Evolutionary conservation across 2,329 filamentous ascomycete species (phyloP), one percentile per base, ranked within the genome.

Genomic region (Geosmithia morbida): DNA sequence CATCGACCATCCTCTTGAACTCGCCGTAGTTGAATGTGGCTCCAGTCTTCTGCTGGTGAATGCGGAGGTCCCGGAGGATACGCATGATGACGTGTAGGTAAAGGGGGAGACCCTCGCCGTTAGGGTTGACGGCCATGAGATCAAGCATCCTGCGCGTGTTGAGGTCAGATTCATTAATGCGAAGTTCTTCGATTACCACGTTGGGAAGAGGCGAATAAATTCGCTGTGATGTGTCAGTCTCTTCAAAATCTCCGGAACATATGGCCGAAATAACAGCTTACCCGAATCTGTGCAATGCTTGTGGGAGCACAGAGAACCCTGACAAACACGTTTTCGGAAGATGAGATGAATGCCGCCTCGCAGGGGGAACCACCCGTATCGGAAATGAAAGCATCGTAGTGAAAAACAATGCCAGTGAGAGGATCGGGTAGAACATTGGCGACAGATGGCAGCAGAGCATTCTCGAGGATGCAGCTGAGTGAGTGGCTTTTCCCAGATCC

Each of bases 401-500:
- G 79, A 45, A 85, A 83, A 0, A 85, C 72, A 0, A 85, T 60
- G 0, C 75, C 79, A 0, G 77, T 75, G 0, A 83, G 61, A 0
- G 78, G 77, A 0, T 62, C 62, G 0, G 67, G 65, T 1, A 81
- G 62, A 0, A 59, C 56, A 7, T 71, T 73, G 0, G 71, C 62
- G 0, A 58, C 53, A 0, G 65, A 72, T 0, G 58, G 53, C 1
- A 77, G 59, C 0, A 83, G 61, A 37, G 72, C 79, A 51, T 76
- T 79, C 54, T 83, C 79, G 0, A 76, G 56, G 1, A 76, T 51
- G 45, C 70, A 76, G 1, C 72, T 72, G 1, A 81, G 62, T 0
- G 75, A 79, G 50, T 83, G 77, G 43, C 74, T 79, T 56, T 83
- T 83, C 0, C 79, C 79, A 0, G 74, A 78, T 1, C 79, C 78